Conservation (phyloP, 331 rosid species). For the Malus hybrid region DNA sequence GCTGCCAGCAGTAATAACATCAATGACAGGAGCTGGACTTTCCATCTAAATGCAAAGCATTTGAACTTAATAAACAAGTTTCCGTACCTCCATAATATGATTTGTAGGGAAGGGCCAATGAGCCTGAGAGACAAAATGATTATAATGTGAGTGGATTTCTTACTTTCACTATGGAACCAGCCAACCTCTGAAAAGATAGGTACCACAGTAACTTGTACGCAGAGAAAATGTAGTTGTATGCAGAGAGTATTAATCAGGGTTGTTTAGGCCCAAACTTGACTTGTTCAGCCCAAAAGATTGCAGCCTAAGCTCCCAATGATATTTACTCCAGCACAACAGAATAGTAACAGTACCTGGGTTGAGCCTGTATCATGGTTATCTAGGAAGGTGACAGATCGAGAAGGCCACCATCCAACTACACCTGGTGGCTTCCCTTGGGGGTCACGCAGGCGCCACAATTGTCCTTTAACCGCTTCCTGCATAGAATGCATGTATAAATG, state of each 20-base stretch:
- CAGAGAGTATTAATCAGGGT: neutral
- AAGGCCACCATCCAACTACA: slow-evolving; percentile 86
- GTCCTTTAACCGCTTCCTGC: slow-evolving; percentile 89
- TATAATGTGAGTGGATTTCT: slow-evolving; percentile 7
- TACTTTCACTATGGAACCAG: slow-evolving; percentile 4
- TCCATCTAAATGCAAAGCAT: neutral
- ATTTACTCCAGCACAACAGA: neutral
- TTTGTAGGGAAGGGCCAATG: slow-evolving; percentile 85
- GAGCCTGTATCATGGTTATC: slow-evolving; percentile 95
- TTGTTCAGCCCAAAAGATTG: neutral
- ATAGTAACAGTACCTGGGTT: slow-evolving; percentile 53
- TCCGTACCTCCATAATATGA: slow-evolving; percentile 76
- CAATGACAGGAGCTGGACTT: neutral
- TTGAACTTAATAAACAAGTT: neutral
- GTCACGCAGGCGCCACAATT: slow-evolving; percentile 73
- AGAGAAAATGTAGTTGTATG: neutral
- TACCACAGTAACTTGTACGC: neutral
- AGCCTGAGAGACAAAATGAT: slow-evolving; percentile 52
- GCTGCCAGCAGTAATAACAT: neutral
- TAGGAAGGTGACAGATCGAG: slow-evolving; percentile 71
- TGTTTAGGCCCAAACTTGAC: slow-evolving; percentile 1
- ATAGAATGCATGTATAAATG: slow-evolving; percentile 1
- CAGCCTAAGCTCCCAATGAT: neutral
- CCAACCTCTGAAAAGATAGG: slow-evolving; percentile 6
- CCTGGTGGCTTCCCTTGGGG: slow-evolving; percentile 87